These are phyloP conservation scores for Plectranthus barbatus DNA, from an alignment of 257 asterid genomes.

Conservation along the genomic window DNA sequence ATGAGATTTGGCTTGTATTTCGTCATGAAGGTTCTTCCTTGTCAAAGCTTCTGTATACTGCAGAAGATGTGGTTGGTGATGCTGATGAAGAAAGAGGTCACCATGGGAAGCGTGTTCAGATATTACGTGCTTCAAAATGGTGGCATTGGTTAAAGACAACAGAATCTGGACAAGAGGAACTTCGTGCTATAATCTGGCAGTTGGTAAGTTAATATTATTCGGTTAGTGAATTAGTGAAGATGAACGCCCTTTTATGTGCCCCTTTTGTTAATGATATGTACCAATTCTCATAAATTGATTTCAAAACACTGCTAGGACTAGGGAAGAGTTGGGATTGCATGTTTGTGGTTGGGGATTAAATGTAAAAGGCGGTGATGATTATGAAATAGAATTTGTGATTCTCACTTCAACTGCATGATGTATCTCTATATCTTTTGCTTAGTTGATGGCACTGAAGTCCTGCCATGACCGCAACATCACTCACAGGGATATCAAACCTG, in stretches of 20 bases:
- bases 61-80: slow-evolving; percentile 61
- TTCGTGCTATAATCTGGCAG: slow-evolving; percentile 75
- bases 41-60: slow-evolving; percentile 80
- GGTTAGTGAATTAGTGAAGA: not conserved
- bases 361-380: not conserved
- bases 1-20: slow-evolving; percentile 96
- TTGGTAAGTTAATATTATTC: slow-evolving; percentile 46
- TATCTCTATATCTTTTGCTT: slow-evolving; percentile 21
- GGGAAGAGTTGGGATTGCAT: not conserved
- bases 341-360: not conserved
- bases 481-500: slow-evolving; percentile 97
- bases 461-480: slow-evolving; percentile 94
- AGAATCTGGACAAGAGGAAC: slow-evolving; percentile 82
- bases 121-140: slow-evolving; percentile 95
- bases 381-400: not conserved
- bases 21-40: slow-evolving; percentile 88
- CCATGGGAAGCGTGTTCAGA: slow-evolving; percentile 59
- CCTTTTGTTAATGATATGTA: not conserved
- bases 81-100: slow-evolving; percentile 44
- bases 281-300: not conserved
- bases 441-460: slow-evolving; percentile 87
- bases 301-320: not conserved
- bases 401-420: slow-evolving; percentile 15
- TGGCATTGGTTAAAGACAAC: slow-evolving; percentile 96
- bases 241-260: slow-evolving; percentile 2